These are phyloP conservation scores for Aphanomyces stellatus DNA, from an alignment of 352 stramenopile species.

Conservation along the genomic window DNA sequence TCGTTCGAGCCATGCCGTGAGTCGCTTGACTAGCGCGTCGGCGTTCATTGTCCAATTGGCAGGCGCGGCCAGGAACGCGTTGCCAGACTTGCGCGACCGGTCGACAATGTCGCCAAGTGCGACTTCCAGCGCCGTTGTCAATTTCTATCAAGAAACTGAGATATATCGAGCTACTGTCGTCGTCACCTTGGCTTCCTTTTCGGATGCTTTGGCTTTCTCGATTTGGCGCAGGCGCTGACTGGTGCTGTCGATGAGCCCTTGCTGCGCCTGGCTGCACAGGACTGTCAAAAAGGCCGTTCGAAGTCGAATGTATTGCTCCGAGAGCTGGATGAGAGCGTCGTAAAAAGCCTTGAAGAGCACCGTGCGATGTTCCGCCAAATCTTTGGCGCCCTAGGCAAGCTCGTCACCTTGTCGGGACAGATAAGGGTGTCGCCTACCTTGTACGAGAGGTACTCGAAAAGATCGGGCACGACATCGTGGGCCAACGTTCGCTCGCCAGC, in stretches of 20 bases:
- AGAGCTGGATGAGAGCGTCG: background rate
- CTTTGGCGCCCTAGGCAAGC: background rate
- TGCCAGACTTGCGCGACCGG: background rate
- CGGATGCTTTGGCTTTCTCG: background rate
- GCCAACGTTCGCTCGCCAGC: background rate
- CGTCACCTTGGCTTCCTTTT: background rate
- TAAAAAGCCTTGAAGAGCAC: background rate
- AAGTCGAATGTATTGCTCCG: background rate
- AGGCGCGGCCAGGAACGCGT: slow-evolving; percentile 3
- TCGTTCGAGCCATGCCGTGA: background rate
- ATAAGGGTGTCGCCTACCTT: background rate
- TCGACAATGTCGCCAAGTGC: slow-evolving; percentile 18
- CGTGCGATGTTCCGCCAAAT: background rate
- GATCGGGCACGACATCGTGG: background rate
- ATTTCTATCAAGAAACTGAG: background rate
- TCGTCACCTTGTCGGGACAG: no score
- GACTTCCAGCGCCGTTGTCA: slow-evolving; percentile 7
- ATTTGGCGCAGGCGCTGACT: background rate
- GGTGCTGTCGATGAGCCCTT: background rate
- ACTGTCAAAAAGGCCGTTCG: background rate
- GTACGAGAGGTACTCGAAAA: background rate
- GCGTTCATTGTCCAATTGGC: background rate
- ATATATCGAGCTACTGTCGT: background rate
- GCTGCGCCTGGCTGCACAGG: background rate
- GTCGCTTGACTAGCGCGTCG: background rate